Conservation (phyloP, 371 early-diverging fungal genomes). For the Entomophthora muscae region DNA sequence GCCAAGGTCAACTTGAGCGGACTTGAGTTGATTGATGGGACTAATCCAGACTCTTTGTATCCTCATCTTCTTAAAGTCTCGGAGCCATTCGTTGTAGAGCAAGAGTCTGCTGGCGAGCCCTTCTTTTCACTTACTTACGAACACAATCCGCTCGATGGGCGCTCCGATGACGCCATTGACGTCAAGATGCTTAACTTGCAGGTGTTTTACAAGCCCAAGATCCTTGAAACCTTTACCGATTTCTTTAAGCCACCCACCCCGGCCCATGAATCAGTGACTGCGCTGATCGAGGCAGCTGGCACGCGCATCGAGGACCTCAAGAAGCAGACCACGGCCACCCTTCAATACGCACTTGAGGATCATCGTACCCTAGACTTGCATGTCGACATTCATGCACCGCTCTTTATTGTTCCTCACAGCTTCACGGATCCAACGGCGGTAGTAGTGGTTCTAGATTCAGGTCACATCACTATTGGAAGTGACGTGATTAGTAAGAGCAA, state of each 20-base stretch:
- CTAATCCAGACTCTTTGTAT: slow-evolving; percentile 51
- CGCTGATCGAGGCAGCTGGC: slow-evolving; percentile 64
- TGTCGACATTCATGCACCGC: slow-evolving; percentile 93
- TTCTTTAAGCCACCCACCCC: slow-evolving; percentile 77
- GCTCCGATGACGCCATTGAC: slow-evolving; percentile 69
- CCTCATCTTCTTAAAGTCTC: slow-evolving; percentile 71
- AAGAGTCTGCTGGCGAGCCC: slow-evolving; percentile 23
- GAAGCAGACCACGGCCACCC: slow-evolving; percentile 70
- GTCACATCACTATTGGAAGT: slow-evolving; percentile 75
- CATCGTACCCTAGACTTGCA: slow-evolving; percentile 78
- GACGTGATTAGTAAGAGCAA: slow-evolving; percentile 53
- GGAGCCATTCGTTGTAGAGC: slow-evolving; percentile 20
- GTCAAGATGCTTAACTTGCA: slow-evolving; percentile 80
- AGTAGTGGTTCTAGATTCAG: slow-evolving; percentile 79
- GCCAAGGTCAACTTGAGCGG: slow-evolving; percentile 56
- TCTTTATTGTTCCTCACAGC: slow-evolving; percentile 76
- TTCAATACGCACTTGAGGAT: slow-evolving; percentile 73
- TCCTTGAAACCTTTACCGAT: slow-evolving; percentile 47
- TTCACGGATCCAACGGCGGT: slow-evolving; percentile 41
- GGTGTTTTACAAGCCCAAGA: slow-evolving; percentile 69
- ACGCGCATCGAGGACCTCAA: slow-evolving; percentile 77
- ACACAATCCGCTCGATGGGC: slow-evolving; percentile 66
- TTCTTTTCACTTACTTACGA: slow-evolving; percentile 77
- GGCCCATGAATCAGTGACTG: slow-evolving; percentile 53
- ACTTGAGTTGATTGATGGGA: slow-evolving; percentile 62